Evolutionary conservation across 192 early-diverging fungal genomes (phyloP), one percentile per base, ranked within the genome.

Genomic region (Coemansia sp.): DNA sequence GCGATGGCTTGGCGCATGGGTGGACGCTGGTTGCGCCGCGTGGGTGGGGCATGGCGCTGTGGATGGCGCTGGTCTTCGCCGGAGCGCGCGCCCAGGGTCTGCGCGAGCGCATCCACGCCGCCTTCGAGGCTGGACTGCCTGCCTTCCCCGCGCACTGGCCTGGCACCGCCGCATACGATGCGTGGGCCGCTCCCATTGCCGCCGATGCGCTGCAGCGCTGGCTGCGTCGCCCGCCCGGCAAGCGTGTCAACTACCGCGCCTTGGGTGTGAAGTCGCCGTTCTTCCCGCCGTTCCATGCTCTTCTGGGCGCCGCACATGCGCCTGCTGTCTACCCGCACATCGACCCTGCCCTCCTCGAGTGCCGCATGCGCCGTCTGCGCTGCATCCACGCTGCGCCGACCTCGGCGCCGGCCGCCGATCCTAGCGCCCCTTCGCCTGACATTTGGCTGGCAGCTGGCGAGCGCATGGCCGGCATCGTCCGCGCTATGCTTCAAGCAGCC

Each of bases 131-230:
- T 7, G 88, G 89, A 0, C 72, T 88, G 45, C 84, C 92, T 0
- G 87, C 81, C 52, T 97, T 94, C 69, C 95, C 97, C 15, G 88
- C 91, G 57, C 92, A 98, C 75, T 93, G 85, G 75, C 91, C 93
- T 6, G 91, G 90, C 30, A 94, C 92, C 5, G 23, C 61, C 21
- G 88, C 92, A 7, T 94, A 89, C 77, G 77, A 81, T 33, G 64
- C 51, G 5, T 89, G 81, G 74, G 78, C 85, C 6, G 73, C 57
- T 0, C 64, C 73, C 7, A 65, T 62, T 23, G 83, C 86, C 14
- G 72, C 75, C 4, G 79, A 68, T 20, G 75, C 72, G 30, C 60
- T 85, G 64, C 74, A 63, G 10, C 72, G 73, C 63, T 94, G 91
- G 83, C 71, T 81, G 15, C 76, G 89, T 16, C 89, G 83, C 20